These are phyloP conservation scores for Pseudisothecium myosuroides DNA, from an alignment of 225 moss, liverwort and hornwort species.

Conservation along the genomic window DNA sequence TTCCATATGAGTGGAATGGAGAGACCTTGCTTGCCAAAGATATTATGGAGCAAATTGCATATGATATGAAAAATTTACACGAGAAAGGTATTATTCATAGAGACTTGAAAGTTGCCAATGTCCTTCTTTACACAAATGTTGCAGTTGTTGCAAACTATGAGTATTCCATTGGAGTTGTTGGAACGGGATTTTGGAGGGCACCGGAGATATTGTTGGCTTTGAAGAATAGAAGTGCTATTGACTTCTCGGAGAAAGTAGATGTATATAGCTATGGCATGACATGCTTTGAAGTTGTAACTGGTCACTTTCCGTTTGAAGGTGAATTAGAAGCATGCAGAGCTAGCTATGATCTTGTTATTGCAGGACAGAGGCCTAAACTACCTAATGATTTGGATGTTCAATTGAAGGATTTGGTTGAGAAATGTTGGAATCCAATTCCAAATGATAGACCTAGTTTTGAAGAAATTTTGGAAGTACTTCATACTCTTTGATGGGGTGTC, in stretches of 20 bases:
- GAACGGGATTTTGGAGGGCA: not conserved
- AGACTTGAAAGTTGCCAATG: not conserved
- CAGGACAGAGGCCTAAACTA: not conserved
- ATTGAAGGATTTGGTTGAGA: not conserved
- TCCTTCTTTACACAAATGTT: rapidly evolving
- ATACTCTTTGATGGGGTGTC: not conserved
- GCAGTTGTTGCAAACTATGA: rapidly evolving
- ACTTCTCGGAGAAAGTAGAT: not conserved
- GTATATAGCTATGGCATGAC: not conserved
- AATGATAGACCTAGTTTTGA: not conserved
- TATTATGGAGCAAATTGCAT: rapidly evolving
- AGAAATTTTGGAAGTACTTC: rapidly evolving
- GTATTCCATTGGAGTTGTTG: not conserved
- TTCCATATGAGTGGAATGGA: not conserved
- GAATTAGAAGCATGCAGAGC: not conserved
- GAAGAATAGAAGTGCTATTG: not conserved
- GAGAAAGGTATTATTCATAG: rapidly evolving
- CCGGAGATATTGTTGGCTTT: not conserved
- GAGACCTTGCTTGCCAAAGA: rapidly evolving
- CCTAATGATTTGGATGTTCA: not conserved
- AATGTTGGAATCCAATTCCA: not conserved
- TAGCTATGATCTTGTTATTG: not conserved
- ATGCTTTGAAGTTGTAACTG: not conserved
- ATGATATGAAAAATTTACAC: not conserved
- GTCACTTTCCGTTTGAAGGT: not conserved